Percentiles rank a stretch among this genome's conserved stretches.
phyloP scores from a whole-genome alignment of 2,329 filamentous ascomycete species.

The Cladorrhinum sp. region DNA sequence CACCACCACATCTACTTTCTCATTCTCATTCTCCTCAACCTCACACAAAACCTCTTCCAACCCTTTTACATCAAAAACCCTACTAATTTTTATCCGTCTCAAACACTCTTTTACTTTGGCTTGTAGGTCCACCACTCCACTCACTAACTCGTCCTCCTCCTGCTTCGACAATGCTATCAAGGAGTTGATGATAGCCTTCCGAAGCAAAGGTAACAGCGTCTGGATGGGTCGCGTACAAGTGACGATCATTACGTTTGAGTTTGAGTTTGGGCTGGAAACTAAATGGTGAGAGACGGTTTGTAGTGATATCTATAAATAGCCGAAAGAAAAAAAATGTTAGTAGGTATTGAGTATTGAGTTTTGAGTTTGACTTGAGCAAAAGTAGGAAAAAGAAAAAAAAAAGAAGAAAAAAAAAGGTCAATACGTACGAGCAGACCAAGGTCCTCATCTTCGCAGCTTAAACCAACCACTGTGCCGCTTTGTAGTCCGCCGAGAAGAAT shows the following conservation, averaged over 20 bases:
- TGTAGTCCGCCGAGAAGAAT: conserved; percentile 47
- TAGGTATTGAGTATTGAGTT: too few species aligned
- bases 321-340: too few species aligned
- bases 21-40: conserved; percentile 31
- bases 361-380: too few species aligned
- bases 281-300: conserved; percentile 49
- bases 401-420: too few species aligned
- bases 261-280: too few species aligned
- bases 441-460: conserved; percentile 52
- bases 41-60: conserved; percentile 56
- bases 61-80: conserved; percentile 58
- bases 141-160: too few species aligned
- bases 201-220: conserved; percentile 41
- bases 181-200: conserved; percentile 38
- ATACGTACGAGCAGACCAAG: conserved; percentile 45
- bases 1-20: background rate
- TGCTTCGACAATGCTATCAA: too few species aligned
- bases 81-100: conserved; percentile 50
- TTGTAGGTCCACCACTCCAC: too few species aligned
- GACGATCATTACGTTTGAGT: too few species aligned
- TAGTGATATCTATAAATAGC: too few species aligned
- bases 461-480: conserved; percentile 50
- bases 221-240: too few species aligned
- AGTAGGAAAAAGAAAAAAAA: too few species aligned
- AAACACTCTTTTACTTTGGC: conserved; percentile 38